Percentiles rank a stretch among this genome's conserved stretches.
These are phyloP conservation scores for Colletotrichum neosansevieriae DNA, from an alignment of 2,329 filamentous ascomycete genomes.

Conservation along the genomic window DNA sequence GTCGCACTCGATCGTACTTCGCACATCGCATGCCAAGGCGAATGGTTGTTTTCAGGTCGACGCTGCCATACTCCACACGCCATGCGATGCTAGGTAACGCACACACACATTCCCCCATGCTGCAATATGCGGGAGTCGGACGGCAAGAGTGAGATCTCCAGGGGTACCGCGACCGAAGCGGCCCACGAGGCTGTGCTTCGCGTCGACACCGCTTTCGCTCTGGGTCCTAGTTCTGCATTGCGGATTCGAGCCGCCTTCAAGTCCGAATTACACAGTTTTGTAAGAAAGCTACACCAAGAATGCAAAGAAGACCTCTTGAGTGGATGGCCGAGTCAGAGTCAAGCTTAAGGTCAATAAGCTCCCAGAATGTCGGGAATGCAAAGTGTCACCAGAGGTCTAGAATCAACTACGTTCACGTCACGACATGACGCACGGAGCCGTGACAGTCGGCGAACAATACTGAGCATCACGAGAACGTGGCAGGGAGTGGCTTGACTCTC, in stretches of 20 bases:
- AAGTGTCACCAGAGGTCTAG: constrained; percentile 9
- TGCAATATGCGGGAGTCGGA: constrained; percentile 12
- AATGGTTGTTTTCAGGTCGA: constrained; percentile 39
- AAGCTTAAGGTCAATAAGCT: constrained; percentile 1
- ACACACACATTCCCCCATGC: constrained; percentile 16
- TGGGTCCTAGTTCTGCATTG: neutral
- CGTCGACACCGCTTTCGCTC: no score
- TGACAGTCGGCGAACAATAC: constrained; percentile 3
- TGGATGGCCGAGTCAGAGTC: neutral
- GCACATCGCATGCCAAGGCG: constrained; percentile 27
- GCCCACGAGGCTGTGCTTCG: constrained; percentile 22
- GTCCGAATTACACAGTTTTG: neutral
- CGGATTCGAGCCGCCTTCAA: neutral
- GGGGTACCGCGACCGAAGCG: constrained; percentile 25
- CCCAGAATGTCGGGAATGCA: neutral
- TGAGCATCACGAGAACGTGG: constrained; percentile 19
- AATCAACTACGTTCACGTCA: constrained; percentile 16
- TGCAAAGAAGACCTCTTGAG: neutral
- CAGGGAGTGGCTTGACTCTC: constrained; percentile 18
- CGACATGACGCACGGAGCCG: neutral
- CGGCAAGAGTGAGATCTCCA: constrained; percentile 28
- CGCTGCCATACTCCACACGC: constrained; percentile 3
- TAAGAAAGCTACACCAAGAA: neutral
- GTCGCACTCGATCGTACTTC: constrained; percentile 25
- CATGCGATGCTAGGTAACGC: constrained; percentile 29